Evolutionary conservation across 345 rosid species (phyloP), one percentile per base, ranked within the genome.

Genomic region (Populus nigra): DNA sequence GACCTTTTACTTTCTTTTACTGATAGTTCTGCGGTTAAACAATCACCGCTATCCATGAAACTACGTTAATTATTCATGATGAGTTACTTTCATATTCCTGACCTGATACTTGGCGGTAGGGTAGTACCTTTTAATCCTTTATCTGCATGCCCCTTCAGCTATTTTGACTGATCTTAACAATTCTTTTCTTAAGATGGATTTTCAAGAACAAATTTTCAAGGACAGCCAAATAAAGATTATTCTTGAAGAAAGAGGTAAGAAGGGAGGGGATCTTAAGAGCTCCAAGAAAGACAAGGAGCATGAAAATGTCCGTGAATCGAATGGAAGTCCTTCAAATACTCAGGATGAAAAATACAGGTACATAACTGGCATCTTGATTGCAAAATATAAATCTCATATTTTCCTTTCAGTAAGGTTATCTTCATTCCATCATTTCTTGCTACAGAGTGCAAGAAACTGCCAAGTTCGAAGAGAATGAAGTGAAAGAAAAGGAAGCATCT

Each of bases 201-300:
- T 55, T 29, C 94, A 88, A 78, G 94, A 91, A 41, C 45, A 2
- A 41, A 41, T 0, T 41, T 41, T 41, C 45, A 41, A 9, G 45
- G 45, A 11, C 45, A 41, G 11, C 45, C 45, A 87, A 71, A 73
- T 89, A 66, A 77, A 73, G 47, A 27, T 65, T 16, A 84, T 93
- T 22, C 93, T 83, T 68, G 81, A 91, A 80, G 82, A 79, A 6
- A 83, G 89, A 79, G 83, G 85, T 29, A 87, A 76, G 8, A 85
- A 86, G 76, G 94, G 91, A 66, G 96, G 86, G 75, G 78, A 83
- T 22, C 90, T 91, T 41, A 93, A 92, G 88, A 88, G 71, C 85
- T 77, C 82, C 2, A 41, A 41, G 45, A 11, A 41, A 73, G 93
- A 92, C 83, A 91, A 89, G 85, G 83, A 87, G 73, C 87, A 93